Percentiles rank a stretch among this genome's conserved stretches.
Evolutionary conservation across 164 flowering plant species (phyloP).

Genomic region (Vitis riparia): DNA sequence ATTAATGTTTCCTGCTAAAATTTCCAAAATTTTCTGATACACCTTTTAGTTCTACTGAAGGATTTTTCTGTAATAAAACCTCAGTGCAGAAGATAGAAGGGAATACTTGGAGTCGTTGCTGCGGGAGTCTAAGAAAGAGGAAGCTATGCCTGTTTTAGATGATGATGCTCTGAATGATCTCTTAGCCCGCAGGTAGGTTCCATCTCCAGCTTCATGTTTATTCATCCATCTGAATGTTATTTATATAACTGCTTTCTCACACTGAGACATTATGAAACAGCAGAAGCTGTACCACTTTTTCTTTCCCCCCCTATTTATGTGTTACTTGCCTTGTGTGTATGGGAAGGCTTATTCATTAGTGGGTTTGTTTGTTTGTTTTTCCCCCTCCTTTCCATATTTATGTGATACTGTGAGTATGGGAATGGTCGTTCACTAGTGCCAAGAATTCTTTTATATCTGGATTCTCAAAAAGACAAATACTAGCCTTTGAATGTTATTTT

Average conservation of each 20-base stretch:
- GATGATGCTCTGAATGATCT: conserved; percentile 90
- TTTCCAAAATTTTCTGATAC: not conserved
- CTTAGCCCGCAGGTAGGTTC: conserved; percentile 70
- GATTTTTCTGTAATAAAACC: conserved; percentile 9
- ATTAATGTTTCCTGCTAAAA: conserved; percentile 1
- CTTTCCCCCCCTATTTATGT: too few species aligned
- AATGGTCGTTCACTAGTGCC: too few species aligned
- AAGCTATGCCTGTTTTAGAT: conserved; percentile 82
- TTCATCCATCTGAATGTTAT: not conserved
- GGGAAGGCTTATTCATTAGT: too few species aligned
- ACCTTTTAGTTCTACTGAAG: not conserved
- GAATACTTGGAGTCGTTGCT: conserved; percentile 95
- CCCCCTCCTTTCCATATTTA: too few species aligned
- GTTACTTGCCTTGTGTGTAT: too few species aligned
- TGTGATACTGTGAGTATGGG: too few species aligned
- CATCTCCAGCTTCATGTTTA: not conserved
- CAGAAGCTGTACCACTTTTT: not conserved
- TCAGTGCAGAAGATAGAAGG: conserved; percentile 97
- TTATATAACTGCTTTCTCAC: not conserved
- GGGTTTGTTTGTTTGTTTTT: too few species aligned
- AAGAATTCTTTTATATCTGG: not conserved
- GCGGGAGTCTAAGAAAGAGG: conserved; percentile 96
- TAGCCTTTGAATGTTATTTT: too few species aligned
- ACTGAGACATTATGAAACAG: not conserved
- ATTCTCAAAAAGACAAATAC: not conserved